A percentile compares a stretch with the other conserved stretches of the same genome.
These are phyloP conservation scores for Penicillium fimorum DNA, from an alignment of 495 filamentous ascomycete genomes.

Conservation along the genomic window DNA sequence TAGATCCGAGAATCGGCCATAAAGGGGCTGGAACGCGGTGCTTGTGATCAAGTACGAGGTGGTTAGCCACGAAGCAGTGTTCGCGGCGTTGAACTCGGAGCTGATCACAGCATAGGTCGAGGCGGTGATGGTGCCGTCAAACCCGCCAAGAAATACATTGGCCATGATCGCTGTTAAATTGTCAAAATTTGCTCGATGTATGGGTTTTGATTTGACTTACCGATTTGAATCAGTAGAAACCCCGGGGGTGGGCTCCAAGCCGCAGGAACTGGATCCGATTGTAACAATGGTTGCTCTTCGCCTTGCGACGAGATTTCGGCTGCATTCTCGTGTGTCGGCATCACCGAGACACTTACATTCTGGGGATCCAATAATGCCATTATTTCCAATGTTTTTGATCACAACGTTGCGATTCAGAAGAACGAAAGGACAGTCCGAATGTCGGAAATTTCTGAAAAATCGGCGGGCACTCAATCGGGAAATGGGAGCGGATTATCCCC, in stretches of 20 bases:
- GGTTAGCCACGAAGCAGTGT: constrained; percentile 63
- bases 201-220: constrained; percentile 18
- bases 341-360: neutral
- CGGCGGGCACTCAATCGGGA: constrained; percentile 27
- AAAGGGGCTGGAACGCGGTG: constrained; percentile 58
- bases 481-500: constrained; percentile 11
- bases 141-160: constrained; percentile 64
- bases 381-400: neutral
- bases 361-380: constrained; percentile 1
- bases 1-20: constrained; percentile 47
- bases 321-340: neutral
- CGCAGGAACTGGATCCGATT: constrained; percentile 15
- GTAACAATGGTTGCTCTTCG: constrained; percentile 44
- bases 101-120: constrained; percentile 65
- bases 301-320: neutral
- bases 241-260: constrained; percentile 42
- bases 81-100: constrained; percentile 66
- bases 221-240: constrained; percentile 48
- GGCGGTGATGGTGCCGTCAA: constrained; percentile 66
- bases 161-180: constrained; percentile 52
- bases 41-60: constrained; percentile 63
- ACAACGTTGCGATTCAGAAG: neutral
- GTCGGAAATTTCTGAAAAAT: neutral
- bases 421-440: neutral
- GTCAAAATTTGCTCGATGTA: constrained; percentile 4